These are phyloP conservation scores for Fraxinus baroniana DNA, from an alignment of 305 asterid species.

Conservation along the genomic window DNA sequence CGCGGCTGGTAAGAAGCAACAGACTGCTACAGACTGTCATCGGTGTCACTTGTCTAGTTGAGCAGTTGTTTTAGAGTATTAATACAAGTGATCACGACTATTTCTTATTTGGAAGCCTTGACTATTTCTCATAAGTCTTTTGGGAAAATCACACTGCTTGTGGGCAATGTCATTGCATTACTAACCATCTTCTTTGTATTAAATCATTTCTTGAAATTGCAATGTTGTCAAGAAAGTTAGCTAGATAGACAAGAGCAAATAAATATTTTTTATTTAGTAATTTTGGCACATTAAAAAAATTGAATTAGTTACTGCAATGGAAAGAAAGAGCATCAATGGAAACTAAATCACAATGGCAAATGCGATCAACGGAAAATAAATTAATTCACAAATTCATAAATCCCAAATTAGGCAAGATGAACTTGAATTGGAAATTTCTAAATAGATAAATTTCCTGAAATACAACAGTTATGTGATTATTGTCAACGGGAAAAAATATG, in stretches of 20 bases:
- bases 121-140: neutral
- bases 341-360: neutral
- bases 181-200: neutral
- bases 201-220: neutral
- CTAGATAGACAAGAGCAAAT: neutral
- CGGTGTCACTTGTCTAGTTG: neutral
- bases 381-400: neutral
- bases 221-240: neutral
- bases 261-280: neutral
- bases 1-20: neutral
- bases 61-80: neutral
- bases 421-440: neutral
- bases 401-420: neutral
- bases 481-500: neutral
- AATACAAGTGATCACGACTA: neutral
- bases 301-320: neutral
- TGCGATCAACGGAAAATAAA: neutral
- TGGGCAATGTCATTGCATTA: neutral
- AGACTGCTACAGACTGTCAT: neutral
- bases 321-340: neutral
- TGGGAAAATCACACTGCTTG: neutral
- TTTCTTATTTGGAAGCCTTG: neutral
- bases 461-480: neutral
- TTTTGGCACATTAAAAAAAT: neutral
- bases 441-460: slow-evolving; percentile 3